These are phyloP conservation scores for Citrullus mucosospermus DNA, from an alignment of 306 rosid genomes.

Conservation along the genomic window DNA sequence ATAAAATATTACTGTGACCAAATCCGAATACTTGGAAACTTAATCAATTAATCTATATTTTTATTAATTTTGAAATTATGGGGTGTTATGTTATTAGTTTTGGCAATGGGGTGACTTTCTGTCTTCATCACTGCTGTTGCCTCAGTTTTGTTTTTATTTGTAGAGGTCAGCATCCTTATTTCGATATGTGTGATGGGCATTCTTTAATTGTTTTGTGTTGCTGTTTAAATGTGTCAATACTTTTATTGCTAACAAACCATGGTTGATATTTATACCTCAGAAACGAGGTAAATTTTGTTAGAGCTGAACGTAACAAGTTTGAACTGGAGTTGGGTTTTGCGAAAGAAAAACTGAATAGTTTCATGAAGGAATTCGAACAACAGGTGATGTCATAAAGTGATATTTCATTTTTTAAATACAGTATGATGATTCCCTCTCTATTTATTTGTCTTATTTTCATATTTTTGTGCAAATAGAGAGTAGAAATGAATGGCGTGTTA, in stretches of 20 bases:
- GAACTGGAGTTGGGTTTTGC: slow-evolving; percentile 62
- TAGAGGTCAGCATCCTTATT: neutral
- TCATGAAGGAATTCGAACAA: slow-evolving; percentile 59
- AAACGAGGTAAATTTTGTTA: slow-evolving; percentile 47
- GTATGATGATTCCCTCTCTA: neutral
- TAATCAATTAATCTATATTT: neutral
- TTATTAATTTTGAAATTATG: neutral
- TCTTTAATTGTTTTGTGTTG: neutral
- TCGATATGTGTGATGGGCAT: neutral
- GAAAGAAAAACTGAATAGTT: slow-evolving; percentile 59
- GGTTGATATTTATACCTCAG: slow-evolving; percentile 21
- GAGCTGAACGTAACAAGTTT: slow-evolving; percentile 68
- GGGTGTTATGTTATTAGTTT: neutral
- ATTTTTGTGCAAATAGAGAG: slow-evolving; percentile 35
- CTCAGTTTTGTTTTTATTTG: neutral
- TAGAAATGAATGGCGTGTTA: slow-evolving; percentile 48
- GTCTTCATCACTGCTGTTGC: neutral
- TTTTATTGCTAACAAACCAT: neutral
- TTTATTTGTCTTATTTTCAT: slow-evolving; percentile 1
- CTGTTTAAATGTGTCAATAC: neutral
- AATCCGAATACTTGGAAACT: neutral
- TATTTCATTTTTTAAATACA: neutral
- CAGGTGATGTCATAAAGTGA: slow-evolving; percentile 31
- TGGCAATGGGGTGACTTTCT: neutral
- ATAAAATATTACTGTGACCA: no score